Conservation (phyloP, 768 basidiomycete species). For the Russula compacta region DNA sequence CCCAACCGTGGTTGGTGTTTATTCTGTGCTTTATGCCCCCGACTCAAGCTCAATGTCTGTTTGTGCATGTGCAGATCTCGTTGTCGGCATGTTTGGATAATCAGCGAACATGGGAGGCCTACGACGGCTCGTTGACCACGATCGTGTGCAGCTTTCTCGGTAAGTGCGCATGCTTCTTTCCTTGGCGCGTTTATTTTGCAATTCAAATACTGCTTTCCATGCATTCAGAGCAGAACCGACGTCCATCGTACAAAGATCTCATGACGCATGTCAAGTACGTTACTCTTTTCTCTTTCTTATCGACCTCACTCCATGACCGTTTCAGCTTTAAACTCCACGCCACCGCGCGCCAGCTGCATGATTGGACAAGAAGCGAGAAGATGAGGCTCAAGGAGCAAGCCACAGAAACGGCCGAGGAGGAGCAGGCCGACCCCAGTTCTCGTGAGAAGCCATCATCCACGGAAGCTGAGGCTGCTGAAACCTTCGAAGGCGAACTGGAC, state of each 20-base stretch:
- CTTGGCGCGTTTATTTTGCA: not conserved
- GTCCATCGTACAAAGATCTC: conserved; percentile 17
- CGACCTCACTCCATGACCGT: not conserved
- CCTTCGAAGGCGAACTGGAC: conserved; percentile 10
- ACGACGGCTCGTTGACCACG: conserved; percentile 19
- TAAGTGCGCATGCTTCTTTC: not conserved
- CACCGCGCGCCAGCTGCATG: conserved; percentile 5
- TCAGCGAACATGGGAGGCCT: conserved; percentile 21
- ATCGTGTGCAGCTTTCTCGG: conserved; percentile 9
- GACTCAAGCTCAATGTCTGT: not conserved
- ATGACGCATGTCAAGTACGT: conserved; percentile 18
- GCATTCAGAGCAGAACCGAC: not conserved
- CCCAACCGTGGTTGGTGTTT: conserved; percentile 2
- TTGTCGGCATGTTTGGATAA: conserved; percentile 21
- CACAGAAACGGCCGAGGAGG: not conserved
- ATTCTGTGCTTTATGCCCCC: not conserved
- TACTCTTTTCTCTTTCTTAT: not conserved
- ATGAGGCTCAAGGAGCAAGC: not conserved
- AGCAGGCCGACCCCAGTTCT: not conserved
- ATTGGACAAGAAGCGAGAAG: conserved; percentile 17
- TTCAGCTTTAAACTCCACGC: conserved; percentile 10
- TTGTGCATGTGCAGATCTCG: not conserved
- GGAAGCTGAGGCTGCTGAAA: not conserved
- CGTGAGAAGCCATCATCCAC: not conserved
- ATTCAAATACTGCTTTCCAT: not conserved